These are phyloP conservation scores for Chlorencoelia australis DNA, from an alignment of 2,329 filamentous ascomycete genomes.

Conservation along the genomic window DNA sequence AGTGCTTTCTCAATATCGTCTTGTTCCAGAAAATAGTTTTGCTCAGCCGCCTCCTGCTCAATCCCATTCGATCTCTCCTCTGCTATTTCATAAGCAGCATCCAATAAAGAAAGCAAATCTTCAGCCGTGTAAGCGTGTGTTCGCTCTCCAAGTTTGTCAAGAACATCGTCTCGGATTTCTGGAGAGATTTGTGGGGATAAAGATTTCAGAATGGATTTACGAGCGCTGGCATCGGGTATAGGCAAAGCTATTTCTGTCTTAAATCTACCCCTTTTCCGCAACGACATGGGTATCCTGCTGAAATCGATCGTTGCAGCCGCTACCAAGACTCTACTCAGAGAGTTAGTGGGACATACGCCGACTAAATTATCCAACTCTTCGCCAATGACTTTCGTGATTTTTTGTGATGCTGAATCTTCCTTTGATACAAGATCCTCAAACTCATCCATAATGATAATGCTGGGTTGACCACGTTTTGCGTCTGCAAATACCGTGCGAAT, in stretches of 20 bases:
- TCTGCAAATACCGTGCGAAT: slow-evolving; percentile 61
- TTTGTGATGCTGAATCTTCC: slow-evolving; percentile 40
- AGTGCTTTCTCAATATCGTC: slow-evolving; percentile 57
- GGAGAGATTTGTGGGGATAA: slow-evolving; percentile 33
- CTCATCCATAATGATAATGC: slow-evolving; percentile 70
- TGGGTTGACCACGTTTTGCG: slow-evolving; percentile 59
- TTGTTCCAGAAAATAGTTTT: slow-evolving; percentile 19
- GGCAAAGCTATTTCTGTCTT: slow-evolving; percentile 60
- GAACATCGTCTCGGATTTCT: slow-evolving; percentile 39
- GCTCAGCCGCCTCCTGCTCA: background rate
- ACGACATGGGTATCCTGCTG: slow-evolving; percentile 58
- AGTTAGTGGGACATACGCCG: slow-evolving; percentile 18
- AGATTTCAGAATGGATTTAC: slow-evolving; percentile 64
- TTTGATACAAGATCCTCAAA: slow-evolving; percentile 61
- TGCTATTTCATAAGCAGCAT: slow-evolving; percentile 36
- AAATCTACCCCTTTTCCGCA: slow-evolving; percentile 58
- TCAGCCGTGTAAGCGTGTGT: slow-evolving; percentile 82
- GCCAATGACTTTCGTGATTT: slow-evolving; percentile 40
- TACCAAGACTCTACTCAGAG: slow-evolving; percentile 52
- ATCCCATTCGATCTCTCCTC: slow-evolving; percentile 16
- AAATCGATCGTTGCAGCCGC: slow-evolving; percentile 66
- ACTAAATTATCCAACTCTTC: slow-evolving; percentile 47
- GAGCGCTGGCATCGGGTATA: slow-evolving; percentile 60
- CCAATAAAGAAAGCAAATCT: slow-evolving; percentile 60
- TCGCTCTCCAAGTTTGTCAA: slow-evolving; percentile 55